Base-by-base conservation (phyloP, 345 rosid species). In the Hibiscus syriacus region DNA sequence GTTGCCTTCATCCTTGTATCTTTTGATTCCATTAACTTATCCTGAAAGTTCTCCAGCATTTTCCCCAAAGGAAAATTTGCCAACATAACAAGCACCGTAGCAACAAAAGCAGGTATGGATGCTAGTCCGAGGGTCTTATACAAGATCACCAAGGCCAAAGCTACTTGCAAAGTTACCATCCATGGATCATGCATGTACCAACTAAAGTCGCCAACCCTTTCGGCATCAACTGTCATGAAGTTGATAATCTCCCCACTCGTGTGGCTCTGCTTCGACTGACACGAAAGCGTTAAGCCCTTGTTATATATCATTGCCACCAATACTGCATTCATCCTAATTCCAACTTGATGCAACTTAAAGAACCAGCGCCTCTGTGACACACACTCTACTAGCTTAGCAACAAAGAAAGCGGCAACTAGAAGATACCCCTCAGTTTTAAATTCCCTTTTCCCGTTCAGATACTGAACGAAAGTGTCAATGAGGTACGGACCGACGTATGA, bases 161-260 rank as follows among this genome's bases (percentile, higher is more conserved):
- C 57, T 62, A 74, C 52, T 41, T 27, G 23, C 27, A 66, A 26
- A 50, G 68, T 19, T 43, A 76, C 25, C 59, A 72, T 36, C 97
- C 92, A 90, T 0, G 81, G 73, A 36, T 76, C 69, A 72, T 90
- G 97, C 75, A 86, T 64, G 73, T 69, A 79, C 81, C 81, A 82
- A 50, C 60, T 72, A 66, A 88, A 81, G 12, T 79, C 80, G 32
- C 80, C 81, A 13, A 88, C 74, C 49, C 86, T 66, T 32, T 79
- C 81, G 6, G 87, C 87, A 81, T 88, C 97, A 5, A 86, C 87
- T 0, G 82, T 70, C 73, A 85, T 77, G 64, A 83, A 73, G 61
- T 86, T 90, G 49, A 86, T 68, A 55, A 88, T 83, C 82, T 90
- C 90, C 0, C 92, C 97, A 5, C 85, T 79, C 6, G 90, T 81